phyloP scores from a whole-genome alignment of 73 alveolate genomes.

The Tetrahymena malaccensis region DNA sequence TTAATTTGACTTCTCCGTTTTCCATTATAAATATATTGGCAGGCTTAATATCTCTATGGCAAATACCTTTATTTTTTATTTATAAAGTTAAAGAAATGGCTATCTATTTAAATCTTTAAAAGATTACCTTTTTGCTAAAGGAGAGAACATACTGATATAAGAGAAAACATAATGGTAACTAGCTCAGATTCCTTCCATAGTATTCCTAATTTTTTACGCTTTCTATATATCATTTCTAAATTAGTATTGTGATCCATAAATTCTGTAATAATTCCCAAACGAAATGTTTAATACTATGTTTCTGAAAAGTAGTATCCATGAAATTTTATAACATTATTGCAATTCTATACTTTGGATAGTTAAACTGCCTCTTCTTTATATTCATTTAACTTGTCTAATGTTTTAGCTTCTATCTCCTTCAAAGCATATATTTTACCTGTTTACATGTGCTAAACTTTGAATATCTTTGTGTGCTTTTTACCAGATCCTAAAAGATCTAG shows the following conservation, averaged over 20 bases:
- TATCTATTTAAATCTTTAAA: background rate
- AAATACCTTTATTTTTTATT: constrained; percentile 56
- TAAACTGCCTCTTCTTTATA: constrained; percentile 97
- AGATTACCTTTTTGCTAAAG: constrained; percentile 46
- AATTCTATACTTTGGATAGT: constrained; percentile 80
- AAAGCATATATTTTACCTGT: constrained; percentile 82
- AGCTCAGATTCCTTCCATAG: constrained; percentile 83
- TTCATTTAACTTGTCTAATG: constrained; percentile 89
- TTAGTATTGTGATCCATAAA: constrained; percentile 83
- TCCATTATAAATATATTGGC: constrained; percentile 76
- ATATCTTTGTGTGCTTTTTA: constrained; percentile 90
- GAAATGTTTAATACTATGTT: constrained; percentile 86
- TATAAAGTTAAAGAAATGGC: background rate
- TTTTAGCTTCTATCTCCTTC: constrained; percentile 93
- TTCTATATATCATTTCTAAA: constrained; percentile 83
- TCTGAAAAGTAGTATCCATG: constrained; percentile 92
- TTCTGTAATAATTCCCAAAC: constrained; percentile 90
- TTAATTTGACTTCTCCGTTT: constrained; percentile 84
- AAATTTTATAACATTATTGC: constrained; percentile 85
- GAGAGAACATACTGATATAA: constrained; percentile 77
- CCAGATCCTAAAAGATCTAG: constrained; percentile 92
- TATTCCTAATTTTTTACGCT: constrained; percentile 63
- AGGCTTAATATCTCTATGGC: constrained; percentile 95
- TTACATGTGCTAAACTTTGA: constrained; percentile 74
- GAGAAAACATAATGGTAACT: constrained; percentile 73